Evolutionary conservation across 1,139 yeast genomes (phyloP).

Genomic region (Lodderomyces metapsilosis): DNA sequence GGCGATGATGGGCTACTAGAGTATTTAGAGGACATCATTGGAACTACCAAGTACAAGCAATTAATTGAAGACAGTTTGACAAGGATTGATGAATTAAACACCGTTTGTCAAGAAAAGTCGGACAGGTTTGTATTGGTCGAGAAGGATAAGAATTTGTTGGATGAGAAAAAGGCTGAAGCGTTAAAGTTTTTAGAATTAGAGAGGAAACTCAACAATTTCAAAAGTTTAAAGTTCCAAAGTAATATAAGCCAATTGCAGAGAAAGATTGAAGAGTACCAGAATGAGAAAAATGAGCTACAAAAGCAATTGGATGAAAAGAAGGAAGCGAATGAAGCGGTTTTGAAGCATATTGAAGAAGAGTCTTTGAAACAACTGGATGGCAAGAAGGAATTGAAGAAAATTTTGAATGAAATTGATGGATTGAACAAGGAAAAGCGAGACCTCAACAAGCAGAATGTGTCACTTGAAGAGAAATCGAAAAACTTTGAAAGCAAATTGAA

Average conservation of each 20-base stretch:
- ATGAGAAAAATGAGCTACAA: constrained; percentile 34
- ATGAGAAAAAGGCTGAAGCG: constrained; percentile 69
- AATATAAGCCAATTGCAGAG: constrained; percentile 41
- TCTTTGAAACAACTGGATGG: constrained; percentile 27
- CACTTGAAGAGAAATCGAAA: constrained; percentile 73
- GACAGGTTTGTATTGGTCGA: constrained; percentile 77
- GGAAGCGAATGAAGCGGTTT: constrained; percentile 42
- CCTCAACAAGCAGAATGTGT: constrained; percentile 52
- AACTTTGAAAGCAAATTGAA: constrained; percentile 58
- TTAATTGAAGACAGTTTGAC: constrained; percentile 65
- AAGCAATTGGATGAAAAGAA: constrained; percentile 48
- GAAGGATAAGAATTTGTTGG: constrained; percentile 69
- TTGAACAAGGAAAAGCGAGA: constrained; percentile 24
- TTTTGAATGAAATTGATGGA: constrained; percentile 29
- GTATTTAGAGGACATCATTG: constrained; percentile 94
- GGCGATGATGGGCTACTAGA: constrained; percentile 93
- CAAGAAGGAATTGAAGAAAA: constrained; percentile 27
- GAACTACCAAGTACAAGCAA: constrained; percentile 81
- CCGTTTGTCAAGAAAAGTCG: constrained; percentile 77
- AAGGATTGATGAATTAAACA: constrained; percentile 70
- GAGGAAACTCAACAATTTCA: constrained; percentile 55
- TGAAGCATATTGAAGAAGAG: constrained; percentile 35
- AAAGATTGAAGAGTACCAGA: constrained; percentile 38
- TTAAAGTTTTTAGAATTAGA: constrained; percentile 64
- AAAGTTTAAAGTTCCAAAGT: constrained; percentile 58